Evolutionary conservation across 306 rosid genomes (phyloP), one percentile per base, ranked within the genome.

Genomic region (Quercus dentata): DNA sequence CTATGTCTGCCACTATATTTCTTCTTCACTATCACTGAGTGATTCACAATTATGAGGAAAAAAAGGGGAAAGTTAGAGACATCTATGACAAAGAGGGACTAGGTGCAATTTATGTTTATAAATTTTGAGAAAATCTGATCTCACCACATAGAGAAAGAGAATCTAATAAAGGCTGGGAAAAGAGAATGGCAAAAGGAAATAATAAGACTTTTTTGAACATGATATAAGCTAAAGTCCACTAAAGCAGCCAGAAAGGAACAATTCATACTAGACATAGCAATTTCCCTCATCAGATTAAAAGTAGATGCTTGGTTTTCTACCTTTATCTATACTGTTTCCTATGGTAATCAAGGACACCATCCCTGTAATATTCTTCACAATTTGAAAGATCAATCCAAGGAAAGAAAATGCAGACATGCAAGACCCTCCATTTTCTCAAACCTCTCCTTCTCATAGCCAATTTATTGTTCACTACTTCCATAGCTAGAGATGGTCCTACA

Each of bases 321-420:
- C 72, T 35, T 35, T 67, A 35, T 67, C 18, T 19, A 0, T 65
- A 13, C 46, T 41, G 18, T 67, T 67, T 19, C 23, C 49, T 6
- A 31, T 8, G n/a, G 28, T 52, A 33, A 21, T 54, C 59, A 46
- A 72, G 28, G 23, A 46, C 76, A 27, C n/a, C 57, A 35, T 41
- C 57, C 33, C 10, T 14, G 57, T 11, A 5, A 20, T 44, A 46
- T 70, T 41, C 57, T 41, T 73, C 63, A 6, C 3, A 10, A 12
- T 20, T 65, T 74, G 33, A 21, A 23, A 80, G 28, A 65, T 23
- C 74, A 64, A 67, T 59, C 17, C 52, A 77, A 62, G 15, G 23
- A 65, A n/a, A 57, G 64, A 86, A 67, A 59, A 90, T 89, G 94
- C 76, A 75, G 30, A 77, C 19, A 31, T 65, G 44, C 81, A 86